phyloP scores from a whole-genome alignment of 1,284 basidiomycete genomes.

The Malassezia pachydermatis region DNA sequence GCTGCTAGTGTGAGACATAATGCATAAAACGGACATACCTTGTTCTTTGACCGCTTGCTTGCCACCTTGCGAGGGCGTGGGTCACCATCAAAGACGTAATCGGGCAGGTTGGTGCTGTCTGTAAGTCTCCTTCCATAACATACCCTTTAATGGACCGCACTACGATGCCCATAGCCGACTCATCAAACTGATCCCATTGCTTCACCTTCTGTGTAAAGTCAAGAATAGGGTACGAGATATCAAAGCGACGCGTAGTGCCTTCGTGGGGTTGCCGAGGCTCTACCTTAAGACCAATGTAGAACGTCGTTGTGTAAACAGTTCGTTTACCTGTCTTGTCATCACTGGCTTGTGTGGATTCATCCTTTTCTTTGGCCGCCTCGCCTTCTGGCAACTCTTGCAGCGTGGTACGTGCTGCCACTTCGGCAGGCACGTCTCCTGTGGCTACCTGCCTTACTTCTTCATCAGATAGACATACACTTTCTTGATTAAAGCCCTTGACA shows the following conservation, averaged over 20 bases:
- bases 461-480: conserved; percentile 69
- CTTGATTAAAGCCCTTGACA: conserved; percentile 83
- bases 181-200: conserved; percentile 90
- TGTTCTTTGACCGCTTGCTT: conserved; percentile 60
- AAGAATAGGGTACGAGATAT: conserved; percentile 91
- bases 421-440: conserved; percentile 37
- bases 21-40: no score
- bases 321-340: conserved; percentile 53
- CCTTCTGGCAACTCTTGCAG: conserved; percentile 30
- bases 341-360: conserved; percentile 18
- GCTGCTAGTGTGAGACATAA: background rate
- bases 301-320: conserved; percentile 79
- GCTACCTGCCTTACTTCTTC: conserved; percentile 52
- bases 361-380: conserved; percentile 32
- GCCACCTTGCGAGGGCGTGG: conserved; percentile 64
- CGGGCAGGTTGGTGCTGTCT: conserved; percentile 62
- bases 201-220: conserved; percentile 94
- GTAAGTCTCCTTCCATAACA: background rate
- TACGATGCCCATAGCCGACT: conserved; percentile 82
- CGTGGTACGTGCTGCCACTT: conserved; percentile 40
- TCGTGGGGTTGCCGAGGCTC: conserved; percentile 64
- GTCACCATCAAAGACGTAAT: conserved; percentile 67
- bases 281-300: conserved; percentile 89
- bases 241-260: conserved; percentile 58
- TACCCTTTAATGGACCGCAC: conserved; percentile 88